phyloP scores from a whole-genome alignment of 352 stramenopile genomes.

The Globisporangium viniferum region DNA sequence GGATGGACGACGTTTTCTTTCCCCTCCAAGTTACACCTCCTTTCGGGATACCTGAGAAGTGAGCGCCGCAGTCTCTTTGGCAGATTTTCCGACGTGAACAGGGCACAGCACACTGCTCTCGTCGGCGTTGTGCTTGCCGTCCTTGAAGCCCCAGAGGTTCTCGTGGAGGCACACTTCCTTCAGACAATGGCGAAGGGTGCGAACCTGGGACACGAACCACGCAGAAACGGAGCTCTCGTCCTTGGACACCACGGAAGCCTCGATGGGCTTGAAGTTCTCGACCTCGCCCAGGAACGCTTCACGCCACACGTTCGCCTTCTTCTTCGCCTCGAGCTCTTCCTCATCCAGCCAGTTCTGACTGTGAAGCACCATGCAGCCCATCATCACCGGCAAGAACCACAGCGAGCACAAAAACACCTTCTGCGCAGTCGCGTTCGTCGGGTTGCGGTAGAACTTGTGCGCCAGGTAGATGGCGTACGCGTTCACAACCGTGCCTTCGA shows the following conservation, averaged over 20 bases:
- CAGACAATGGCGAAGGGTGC: conserved; percentile 56
- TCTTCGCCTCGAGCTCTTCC: conserved; percentile 60
- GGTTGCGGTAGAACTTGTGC: conserved; percentile 94
- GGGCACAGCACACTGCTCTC: conserved; percentile 77
- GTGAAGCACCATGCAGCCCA: conserved; percentile 98
- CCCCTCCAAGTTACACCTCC: conserved; percentile 22
- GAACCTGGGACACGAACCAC: conserved; percentile 64
- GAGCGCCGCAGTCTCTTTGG: conserved; percentile 69
- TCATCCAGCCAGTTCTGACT: conserved; percentile 88
- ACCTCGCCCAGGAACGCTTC: conserved; percentile 73
- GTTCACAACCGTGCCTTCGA: conserved; percentile 96
- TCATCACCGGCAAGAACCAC: conserved; percentile 97
- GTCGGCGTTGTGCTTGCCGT: conserved; percentile 65
- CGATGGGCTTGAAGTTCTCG: conserved; percentile 55
- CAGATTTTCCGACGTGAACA: conserved; percentile 63
- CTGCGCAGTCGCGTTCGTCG: conserved; percentile 93
- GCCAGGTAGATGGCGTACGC: conserved; percentile 94
- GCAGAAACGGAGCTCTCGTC: conserved; percentile 59
- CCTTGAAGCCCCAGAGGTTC: conserved; percentile 77
- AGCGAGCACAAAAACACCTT: conserved; percentile 97
- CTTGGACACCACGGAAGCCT: conserved; percentile 24
- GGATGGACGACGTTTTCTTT: not conserved
- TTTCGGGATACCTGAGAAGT: conserved; percentile 44
- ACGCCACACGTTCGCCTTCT: conserved; percentile 51
- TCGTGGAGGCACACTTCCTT: conserved; percentile 85